These are phyloP conservation scores for Trametes cingulata DNA, from an alignment of 768 basidiomycete genomes.

Conservation along the genomic window DNA sequence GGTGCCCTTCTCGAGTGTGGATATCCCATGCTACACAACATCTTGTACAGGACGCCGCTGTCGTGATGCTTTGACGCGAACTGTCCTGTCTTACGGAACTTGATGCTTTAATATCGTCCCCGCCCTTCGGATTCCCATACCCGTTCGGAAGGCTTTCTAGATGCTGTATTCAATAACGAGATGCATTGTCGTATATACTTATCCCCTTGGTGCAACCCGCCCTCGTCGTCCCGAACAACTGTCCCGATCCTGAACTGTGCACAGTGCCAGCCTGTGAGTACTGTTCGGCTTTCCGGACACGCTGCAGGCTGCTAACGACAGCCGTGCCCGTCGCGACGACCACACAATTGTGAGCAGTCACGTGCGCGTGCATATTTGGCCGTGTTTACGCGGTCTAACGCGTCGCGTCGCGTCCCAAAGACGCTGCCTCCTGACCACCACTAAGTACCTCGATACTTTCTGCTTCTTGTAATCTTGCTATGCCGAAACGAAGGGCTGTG, in stretches of 20 bases:
- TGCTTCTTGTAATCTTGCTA: conserved; percentile 25
- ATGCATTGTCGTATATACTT: conserved; percentile 15
- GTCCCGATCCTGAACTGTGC: no score
- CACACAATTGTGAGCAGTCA: background rate
- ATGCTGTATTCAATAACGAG: conserved; percentile 12
- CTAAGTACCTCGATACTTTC: background rate
- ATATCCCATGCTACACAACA: background rate
- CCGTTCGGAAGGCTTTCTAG: conserved; percentile 10
- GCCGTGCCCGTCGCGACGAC: background rate
- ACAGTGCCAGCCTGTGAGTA: no score
- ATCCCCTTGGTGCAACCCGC: background rate
- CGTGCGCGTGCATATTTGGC: conserved; percentile 10
- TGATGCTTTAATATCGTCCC: conserved; percentile 9
- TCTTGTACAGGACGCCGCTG: conserved; percentile 1
- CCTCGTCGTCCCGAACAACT: background rate
- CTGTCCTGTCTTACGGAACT: conserved; percentile 8
- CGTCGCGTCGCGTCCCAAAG: conserved; percentile 5
- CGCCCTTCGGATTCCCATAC: conserved; percentile 14
- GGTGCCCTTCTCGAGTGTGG: conserved; percentile 5
- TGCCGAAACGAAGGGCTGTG: conserved; percentile 56
- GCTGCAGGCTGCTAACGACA: no score
- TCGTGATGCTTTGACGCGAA: background rate
- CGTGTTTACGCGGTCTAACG: conserved; percentile 18
- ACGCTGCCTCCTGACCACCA: conserved; percentile 5
- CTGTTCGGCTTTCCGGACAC: no score